These are phyloP conservation scores for Eucalyptus regnans DNA, from an alignment of 345 rosid genomes.

Conservation along the genomic window DNA sequence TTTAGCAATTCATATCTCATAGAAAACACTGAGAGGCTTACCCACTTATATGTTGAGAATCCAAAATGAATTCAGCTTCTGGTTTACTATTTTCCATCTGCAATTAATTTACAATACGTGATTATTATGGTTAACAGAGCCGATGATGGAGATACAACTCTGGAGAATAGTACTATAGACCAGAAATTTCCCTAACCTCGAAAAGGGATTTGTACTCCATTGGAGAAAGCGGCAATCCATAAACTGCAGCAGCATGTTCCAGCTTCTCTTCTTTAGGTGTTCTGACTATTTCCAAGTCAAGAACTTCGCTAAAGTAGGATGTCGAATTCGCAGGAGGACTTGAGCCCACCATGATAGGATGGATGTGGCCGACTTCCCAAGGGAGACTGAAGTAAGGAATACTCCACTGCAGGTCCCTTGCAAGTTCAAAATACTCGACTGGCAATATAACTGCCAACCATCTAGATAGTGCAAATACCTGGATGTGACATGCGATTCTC, in stretches of 20 bases:
- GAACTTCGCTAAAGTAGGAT: slow-evolving; percentile 21
- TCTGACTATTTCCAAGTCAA: slow-evolving; percentile 1
- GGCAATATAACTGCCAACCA: slow-evolving; percentile 72
- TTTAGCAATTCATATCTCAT: background rate
- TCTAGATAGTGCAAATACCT: slow-evolving; percentile 81
- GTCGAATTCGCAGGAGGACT: slow-evolving; percentile 26
- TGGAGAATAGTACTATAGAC: background rate
- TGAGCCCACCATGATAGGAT: slow-evolving; percentile 46
- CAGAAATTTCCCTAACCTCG: slow-evolving; percentile 35
- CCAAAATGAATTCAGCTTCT: slow-evolving; percentile 53
- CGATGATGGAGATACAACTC: background rate
- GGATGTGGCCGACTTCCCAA: slow-evolving; percentile 54
- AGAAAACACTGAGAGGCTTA: slow-evolving; percentile 8
- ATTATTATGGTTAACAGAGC: background rate
- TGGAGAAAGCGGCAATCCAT: slow-evolving; percentile 65
- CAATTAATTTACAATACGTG: background rate
- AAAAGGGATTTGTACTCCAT: slow-evolving; percentile 64
- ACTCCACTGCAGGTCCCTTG: slow-evolving; percentile 70
- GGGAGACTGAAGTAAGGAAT: slow-evolving; percentile 87
- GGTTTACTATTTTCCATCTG: slow-evolving; percentile 62
- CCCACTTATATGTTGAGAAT: slow-evolving; percentile 42
- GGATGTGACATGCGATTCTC: slow-evolving; percentile 83
- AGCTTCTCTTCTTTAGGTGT: slow-evolving; percentile 7
- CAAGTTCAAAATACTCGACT: slow-evolving; percentile 60
- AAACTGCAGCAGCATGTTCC: slow-evolving; percentile 26